Evolutionary conservation across 2,329 filamentous ascomycete species (phyloP).

Genomic region (Ascosphaera apis): DNA sequence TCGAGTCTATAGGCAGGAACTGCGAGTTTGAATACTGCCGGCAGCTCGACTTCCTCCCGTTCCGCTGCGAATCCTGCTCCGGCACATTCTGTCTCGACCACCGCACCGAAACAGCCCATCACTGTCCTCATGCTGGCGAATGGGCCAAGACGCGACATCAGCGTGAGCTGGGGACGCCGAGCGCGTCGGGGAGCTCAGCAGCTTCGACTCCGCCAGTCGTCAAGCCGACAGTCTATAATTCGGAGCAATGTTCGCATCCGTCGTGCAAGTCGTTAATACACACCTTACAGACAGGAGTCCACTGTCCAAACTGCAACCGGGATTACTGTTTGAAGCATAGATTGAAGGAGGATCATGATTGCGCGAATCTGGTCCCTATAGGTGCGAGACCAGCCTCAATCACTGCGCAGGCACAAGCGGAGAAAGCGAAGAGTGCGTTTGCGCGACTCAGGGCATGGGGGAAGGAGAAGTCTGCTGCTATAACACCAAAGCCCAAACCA

Average conservation of each 20-base stretch:
- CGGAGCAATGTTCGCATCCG: slow-evolving; percentile 26
- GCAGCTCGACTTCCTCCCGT: slow-evolving; percentile 87
- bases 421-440: slow-evolving; percentile 51
- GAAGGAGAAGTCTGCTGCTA: slow-evolving; percentile 43
- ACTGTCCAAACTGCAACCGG: slow-evolving; percentile 25
- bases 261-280: slow-evolving; percentile 30
- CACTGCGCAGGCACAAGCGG: slow-evolving; percentile 24
- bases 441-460: slow-evolving; percentile 63
- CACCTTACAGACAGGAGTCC: slow-evolving; percentile 26
- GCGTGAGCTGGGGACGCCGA: slow-evolving; percentile 9
- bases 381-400: slow-evolving; percentile 26
- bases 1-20: slow-evolving; percentile 67
- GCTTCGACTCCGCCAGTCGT: slow-evolving; percentile 12
- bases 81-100: slow-evolving; percentile 82
- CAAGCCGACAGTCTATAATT: slow-evolving; percentile 34
- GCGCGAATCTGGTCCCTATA: slow-evolving; percentile 44
- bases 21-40: slow-evolving; percentile 84
- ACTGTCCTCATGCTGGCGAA: slow-evolving; percentile 36
- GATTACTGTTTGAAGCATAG: slow-evolving; percentile 30
- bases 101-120: slow-evolving; percentile 63
- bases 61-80: slow-evolving; percentile 72
- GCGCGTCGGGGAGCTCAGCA: slow-evolving; percentile 10
- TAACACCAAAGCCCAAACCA: slow-evolving; percentile 38
- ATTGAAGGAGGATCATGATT: slow-evolving; percentile 51
- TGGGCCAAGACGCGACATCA: slow-evolving; percentile 31